Evolutionary conservation across 306 rosid genomes (phyloP), one percentile per base, ranked within the genome.

Genomic region (Datisca glomerata): DNA sequence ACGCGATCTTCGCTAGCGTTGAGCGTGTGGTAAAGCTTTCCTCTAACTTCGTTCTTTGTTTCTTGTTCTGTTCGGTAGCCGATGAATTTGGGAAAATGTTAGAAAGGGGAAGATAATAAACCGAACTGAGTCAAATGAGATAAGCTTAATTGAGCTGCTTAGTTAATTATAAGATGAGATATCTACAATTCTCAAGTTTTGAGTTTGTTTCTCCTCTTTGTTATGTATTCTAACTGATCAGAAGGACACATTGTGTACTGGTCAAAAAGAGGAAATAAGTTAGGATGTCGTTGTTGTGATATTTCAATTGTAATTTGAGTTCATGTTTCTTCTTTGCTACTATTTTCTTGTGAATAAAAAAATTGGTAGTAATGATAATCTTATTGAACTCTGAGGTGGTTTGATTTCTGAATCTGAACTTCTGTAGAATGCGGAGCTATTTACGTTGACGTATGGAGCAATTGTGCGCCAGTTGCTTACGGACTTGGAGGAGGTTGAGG

Each of bases 391-490:
- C n/a, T n/a, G n/a, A n/a, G n/a, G n/a, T n/a, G n/a, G n/a, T n/a
- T 41, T 28, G 63, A 37, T 33, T 3, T 28, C 21, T 28, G 18
- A 20, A 22, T 15, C 25, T 43, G 43, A 43, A 25, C 24, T 39
- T 24, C 17, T 67, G 62, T 37, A 89, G 97, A 83, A 89, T 53
- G 95, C 93, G 11, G 98, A 89, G 75, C 78, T 89, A 1, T 89
- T 89, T 71, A 89, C 95, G 12, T 58, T 89, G 62, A 89, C 98
- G n/a, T 89, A 89, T 17, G 98, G 98, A n/a, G 95, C 98, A n/a
- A 78, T 81, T 32, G 95, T 89, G 57, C 95, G 95, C 34, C 98
- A 89, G 53, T 72, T 89, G 79, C 98, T 89, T 37, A 84, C 98
- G 4, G 98, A 89, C 73, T 82, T 89, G 49, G 98, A 84, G 67